Evolutionary conservation across 2,329 filamentous ascomycete species (phyloP).

Genomic region (Fusarium equiseti): DNA sequence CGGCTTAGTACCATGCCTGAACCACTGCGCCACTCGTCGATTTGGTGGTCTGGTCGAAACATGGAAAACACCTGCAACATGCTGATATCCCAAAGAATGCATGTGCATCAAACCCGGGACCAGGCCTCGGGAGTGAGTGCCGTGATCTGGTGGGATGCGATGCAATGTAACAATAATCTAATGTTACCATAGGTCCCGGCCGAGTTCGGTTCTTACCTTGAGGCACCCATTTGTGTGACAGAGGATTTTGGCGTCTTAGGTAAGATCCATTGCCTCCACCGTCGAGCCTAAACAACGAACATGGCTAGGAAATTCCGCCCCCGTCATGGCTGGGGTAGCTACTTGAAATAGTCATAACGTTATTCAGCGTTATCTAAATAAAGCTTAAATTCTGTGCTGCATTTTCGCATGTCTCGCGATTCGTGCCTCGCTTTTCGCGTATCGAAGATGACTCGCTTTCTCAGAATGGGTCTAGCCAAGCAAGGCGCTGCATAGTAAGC

Average conservation of each 20-base stretch:
- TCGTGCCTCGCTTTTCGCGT: not conserved
- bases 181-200: not conserved
- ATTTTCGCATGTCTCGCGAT: constrained; percentile 7
- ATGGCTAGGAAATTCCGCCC: not conserved
- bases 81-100: not conserved
- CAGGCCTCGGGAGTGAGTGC: not conserved
- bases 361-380: too few relatives aligned
- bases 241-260: too few relatives aligned
- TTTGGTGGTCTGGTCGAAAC: not conserved
- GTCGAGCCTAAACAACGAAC: not conserved
- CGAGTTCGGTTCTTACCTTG: not conserved
- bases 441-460: not conserved
- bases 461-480: not conserved
- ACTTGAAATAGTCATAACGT: not conserved
- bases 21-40: not conserved
- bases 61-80: not conserved
- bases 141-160: not conserved
- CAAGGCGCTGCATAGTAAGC: not conserved
- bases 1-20: not conserved
- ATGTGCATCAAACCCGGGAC: not conserved
- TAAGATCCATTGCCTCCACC: not conserved
- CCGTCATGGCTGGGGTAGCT: not conserved
- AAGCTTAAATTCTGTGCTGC: not conserved
- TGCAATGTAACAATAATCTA: not conserved
- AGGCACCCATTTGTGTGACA: not conserved